Evolutionary conservation across 768 basidiomycete species (phyloP).

Genomic region (Piloderma croceum): DNA sequence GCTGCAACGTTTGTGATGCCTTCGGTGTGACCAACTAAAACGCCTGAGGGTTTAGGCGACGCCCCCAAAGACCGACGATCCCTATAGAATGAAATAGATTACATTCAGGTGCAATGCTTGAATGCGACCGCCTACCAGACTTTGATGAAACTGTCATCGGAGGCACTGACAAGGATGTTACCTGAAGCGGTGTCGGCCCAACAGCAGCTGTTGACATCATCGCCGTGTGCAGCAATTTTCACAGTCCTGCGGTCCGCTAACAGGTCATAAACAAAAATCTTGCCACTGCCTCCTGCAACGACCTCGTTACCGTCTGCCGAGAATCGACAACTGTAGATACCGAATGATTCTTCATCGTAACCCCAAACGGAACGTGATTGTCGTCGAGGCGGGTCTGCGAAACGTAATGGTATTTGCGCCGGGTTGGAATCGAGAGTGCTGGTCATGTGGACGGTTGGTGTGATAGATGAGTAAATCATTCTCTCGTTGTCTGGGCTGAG

Average conservation of each 20-base stretch:
- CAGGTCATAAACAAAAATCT: constrained; percentile 89
- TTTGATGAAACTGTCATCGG: constrained; percentile 92
- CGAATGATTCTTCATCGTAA: constrained; percentile 44
- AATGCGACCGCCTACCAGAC: constrained; percentile 63
- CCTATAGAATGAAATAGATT: constrained; percentile 28
- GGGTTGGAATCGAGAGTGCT: constrained; percentile 59
- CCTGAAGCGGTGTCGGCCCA: constrained; percentile 93
- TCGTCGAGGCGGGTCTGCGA: constrained; percentile 43
- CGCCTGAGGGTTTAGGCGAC: constrained; percentile 75
- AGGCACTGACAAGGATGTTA: constrained; percentile 91
- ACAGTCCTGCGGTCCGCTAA: constrained; percentile 72
- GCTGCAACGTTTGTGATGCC: constrained; percentile 93
- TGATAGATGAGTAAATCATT: constrained; percentile 91
- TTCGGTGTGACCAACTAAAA: constrained; percentile 92
- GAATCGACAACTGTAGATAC: constrained; percentile 93
- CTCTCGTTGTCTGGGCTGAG: constrained; percentile 31
- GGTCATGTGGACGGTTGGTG: constrained; percentile 72
- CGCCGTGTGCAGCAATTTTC: constrained; percentile 78
- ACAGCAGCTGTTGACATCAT: constrained; percentile 93
- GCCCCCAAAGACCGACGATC: constrained; percentile 45
- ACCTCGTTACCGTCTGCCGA: constrained; percentile 96
- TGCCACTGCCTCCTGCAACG: constrained; percentile 84
- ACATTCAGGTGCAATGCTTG: neutral
- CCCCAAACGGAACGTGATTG: constrained; percentile 27
- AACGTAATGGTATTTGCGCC: constrained; percentile 57